These are phyloP conservation scores for Mycogone perniciosa DNA, from an alignment of 2,329 filamentous ascomycete genomes.

Conservation along the genomic window DNA sequence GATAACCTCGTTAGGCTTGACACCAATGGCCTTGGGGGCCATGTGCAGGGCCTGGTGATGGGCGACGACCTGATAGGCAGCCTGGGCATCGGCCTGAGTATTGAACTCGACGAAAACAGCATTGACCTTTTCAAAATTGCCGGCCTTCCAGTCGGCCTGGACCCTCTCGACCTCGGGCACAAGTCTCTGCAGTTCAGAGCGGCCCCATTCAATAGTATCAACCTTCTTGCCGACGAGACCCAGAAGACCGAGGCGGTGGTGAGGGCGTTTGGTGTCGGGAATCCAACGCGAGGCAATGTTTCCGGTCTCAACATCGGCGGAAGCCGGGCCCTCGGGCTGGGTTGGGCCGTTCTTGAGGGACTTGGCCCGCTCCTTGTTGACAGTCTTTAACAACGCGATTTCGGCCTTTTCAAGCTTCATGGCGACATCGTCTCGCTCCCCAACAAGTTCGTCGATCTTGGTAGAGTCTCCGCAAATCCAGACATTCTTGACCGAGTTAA, in stretches of 20 bases:
- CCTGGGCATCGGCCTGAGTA: constrained; percentile 74
- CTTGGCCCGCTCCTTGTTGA: constrained; percentile 33
- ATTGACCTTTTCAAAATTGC: constrained; percentile 57
- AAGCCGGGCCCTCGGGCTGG: constrained; percentile 23
- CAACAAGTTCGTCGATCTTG: constrained; percentile 69
- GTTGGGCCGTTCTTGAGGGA: constrained; percentile 27
- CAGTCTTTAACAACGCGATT: constrained; percentile 67
- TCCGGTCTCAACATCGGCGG: constrained; percentile 59
- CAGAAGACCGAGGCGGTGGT: constrained; percentile 56
- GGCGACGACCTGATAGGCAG: constrained; percentile 73
- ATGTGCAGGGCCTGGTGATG: constrained; percentile 79
- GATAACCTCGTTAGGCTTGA: constrained; percentile 74
- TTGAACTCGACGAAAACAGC: constrained; percentile 93
- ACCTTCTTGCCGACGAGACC: constrained; percentile 62
- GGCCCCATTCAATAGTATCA: constrained; percentile 81
- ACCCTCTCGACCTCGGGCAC: constrained; percentile 60
- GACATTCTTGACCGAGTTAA: constrained; percentile 73
- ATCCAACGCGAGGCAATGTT: constrained; percentile 60
- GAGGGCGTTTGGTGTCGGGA: constrained; percentile 59
- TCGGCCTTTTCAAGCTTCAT: constrained; percentile 79
- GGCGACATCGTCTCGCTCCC: constrained; percentile 67
- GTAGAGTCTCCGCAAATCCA: constrained; percentile 76
- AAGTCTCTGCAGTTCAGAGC: constrained; percentile 48
- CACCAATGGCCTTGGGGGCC: constrained; percentile 75
- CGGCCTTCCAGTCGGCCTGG: constrained; percentile 56